A percentile compares a stretch with the other conserved stretches of the same genome.
Evolutionary conservation across 2,329 filamentous ascomycete genomes (phyloP).

Genomic region (Kalaharituber pfeilii): DNA sequence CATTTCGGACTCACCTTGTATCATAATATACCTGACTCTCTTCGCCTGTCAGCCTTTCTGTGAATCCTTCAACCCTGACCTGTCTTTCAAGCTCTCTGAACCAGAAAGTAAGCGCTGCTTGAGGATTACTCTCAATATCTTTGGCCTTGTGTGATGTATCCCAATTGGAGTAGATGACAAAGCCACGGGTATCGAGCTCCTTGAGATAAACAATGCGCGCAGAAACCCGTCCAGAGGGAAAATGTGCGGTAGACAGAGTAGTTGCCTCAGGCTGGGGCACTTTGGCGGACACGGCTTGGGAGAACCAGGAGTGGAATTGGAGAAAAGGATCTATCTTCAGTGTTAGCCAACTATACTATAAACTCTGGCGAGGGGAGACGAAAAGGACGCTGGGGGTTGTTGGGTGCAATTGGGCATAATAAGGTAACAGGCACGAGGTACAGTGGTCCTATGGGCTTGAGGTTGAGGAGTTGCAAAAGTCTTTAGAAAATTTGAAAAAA

Average conservation of each 20-base stretch:
- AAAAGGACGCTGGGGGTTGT: too few relatives aligned
- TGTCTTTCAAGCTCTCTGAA: conserved; percentile 78
- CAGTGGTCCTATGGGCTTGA: too few relatives aligned
- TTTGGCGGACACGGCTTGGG: conserved; percentile 34
- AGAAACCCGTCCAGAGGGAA: conserved; percentile 70
- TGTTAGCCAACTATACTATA: too few relatives aligned
- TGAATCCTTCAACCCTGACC: conserved; percentile 68
- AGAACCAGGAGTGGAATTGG: conserved; percentile 90
- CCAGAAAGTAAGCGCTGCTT: conserved; percentile 74
- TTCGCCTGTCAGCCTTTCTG: conserved; percentile 46
- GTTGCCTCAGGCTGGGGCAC: conserved; percentile 74
- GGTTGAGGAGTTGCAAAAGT: too few relatives aligned
- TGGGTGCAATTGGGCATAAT: too few relatives aligned
- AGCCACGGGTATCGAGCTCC: conserved; percentile 67
- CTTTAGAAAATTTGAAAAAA: too few relatives aligned
- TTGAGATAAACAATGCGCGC: conserved; percentile 87
- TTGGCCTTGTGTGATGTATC: conserved; percentile 52
- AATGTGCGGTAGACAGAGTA: conserved; percentile 63
- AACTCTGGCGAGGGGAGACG: too few relatives aligned
- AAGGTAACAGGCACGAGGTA: too few relatives aligned
- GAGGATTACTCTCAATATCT: conserved; percentile 56
- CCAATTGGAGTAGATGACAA: conserved; percentile 89
- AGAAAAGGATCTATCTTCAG: conserved; percentile 44
- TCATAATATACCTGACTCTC: conserved; percentile 58
- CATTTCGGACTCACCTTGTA: conserved; percentile 32